Conservation (phyloP, 345 rosid genomes). For the Gossypium turneri region DNA sequence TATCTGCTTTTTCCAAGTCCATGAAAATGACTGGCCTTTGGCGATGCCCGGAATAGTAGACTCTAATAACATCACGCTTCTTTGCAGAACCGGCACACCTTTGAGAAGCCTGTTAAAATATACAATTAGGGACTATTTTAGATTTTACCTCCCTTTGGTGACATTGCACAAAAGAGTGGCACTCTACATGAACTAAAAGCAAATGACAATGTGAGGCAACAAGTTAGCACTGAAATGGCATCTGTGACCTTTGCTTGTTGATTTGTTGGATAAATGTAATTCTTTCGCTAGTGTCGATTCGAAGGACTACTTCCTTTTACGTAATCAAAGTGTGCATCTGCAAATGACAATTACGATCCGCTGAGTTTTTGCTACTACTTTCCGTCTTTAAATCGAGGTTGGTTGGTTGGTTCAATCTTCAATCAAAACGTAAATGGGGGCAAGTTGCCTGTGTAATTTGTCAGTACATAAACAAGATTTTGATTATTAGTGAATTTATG, state of each 20-base stretch:
- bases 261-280: not conserved
- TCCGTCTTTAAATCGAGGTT: constrained; percentile 16
- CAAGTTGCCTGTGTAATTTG: constrained; percentile 28
- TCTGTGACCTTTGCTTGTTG: not conserved
- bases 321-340: constrained; percentile 16
- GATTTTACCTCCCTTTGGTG: constrained; percentile 7
- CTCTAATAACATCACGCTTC: not conserved
- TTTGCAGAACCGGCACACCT: constrained; percentile 66
- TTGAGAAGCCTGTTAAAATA: constrained; percentile 75
- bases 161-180: constrained; percentile 15
- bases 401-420: not conserved
- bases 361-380: constrained; percentile 19
- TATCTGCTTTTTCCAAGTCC: not conserved
- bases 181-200: constrained; percentile 9
- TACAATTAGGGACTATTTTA: constrained; percentile 44
- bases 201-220: not conserved
- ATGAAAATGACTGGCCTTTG: not conserved
- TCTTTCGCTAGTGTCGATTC: constrained; percentile 5
- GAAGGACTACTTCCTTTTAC: constrained; percentile 14
- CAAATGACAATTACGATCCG: constrained; percentile 15
- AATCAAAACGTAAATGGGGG: not conserved
- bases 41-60: not conserved
- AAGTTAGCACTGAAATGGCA: not conserved
- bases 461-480: constrained; percentile 30
- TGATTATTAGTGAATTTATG: constrained; percentile 23